phyloP scores from a whole-genome alignment of 2,329 filamentous ascomycete species.

The Aureobasidium namibiae region DNA sequence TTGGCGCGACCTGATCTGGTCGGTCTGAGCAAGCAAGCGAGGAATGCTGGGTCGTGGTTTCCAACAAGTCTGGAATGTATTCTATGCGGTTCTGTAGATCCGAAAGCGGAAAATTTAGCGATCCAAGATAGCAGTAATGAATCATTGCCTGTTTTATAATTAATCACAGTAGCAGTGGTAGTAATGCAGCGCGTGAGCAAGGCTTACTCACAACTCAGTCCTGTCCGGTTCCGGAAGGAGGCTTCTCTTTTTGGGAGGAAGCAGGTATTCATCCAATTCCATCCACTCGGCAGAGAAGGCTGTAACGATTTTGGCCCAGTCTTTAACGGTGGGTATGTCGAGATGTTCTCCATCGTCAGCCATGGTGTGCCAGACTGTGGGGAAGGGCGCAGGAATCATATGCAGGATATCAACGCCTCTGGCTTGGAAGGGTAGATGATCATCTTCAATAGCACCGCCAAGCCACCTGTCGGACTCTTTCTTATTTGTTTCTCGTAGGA shows the following conservation, averaged over 20 bases:
- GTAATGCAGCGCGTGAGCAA: background rate
- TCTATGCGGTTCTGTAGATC: background rate
- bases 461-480: conserved; percentile 38
- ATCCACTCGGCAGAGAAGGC: conserved; percentile 90
- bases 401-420: conserved; percentile 84
- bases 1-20: background rate
- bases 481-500: conserved; percentile 59
- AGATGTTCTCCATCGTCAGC: conserved; percentile 78
- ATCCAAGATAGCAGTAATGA: background rate
- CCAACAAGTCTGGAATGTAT: conserved; percentile 1
- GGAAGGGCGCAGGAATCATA: conserved; percentile 78
- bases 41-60: conserved; percentile 1
- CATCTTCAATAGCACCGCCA: conserved; percentile 56
- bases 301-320: conserved; percentile 79
- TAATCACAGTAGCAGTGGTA: background rate
- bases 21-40: background rate
- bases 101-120: background rate
- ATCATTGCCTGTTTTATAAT: conserved; percentile 11
- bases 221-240: background rate
- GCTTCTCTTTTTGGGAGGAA: conserved; percentile 5
- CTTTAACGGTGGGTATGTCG: conserved; percentile 68
- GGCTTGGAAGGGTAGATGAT: conserved; percentile 84
- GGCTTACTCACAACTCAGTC: conserved; percentile 16
- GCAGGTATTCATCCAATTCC: conserved; percentile 59
- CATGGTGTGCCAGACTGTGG: conserved; percentile 76